Evolutionary conservation across 768 basidiomycete genomes (phyloP).

Genomic region (Strobilomyces dryophilus): DNA sequence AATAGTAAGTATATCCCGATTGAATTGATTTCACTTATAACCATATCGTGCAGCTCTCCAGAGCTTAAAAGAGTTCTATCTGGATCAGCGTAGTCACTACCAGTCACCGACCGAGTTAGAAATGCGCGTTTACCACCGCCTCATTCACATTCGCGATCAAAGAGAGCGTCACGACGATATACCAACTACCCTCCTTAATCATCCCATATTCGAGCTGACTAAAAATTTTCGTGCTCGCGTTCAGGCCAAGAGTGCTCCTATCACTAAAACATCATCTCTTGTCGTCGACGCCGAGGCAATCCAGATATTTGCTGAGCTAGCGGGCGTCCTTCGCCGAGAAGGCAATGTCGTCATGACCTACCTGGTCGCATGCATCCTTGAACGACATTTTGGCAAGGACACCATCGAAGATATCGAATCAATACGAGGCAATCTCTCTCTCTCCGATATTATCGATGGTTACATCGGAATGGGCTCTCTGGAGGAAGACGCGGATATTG

Average conservation of each 20-base stretch:
- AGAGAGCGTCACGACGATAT: constrained; percentile 71
- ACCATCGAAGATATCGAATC: constrained; percentile 72
- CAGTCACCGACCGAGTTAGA: constrained; percentile 85
- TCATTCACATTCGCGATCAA: constrained; percentile 87
- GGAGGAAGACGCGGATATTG: constrained; percentile 23
- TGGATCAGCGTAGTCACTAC: constrained; percentile 68
- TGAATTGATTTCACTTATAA: background rate
- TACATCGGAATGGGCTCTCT: constrained; percentile 29
- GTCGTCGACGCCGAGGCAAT: constrained; percentile 63
- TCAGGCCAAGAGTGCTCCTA: constrained; percentile 74
- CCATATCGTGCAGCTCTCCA: constrained; percentile 65
- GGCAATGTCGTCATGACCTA: constrained; percentile 73
- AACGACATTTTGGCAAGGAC: constrained; percentile 79
- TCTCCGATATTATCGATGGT: constrained; percentile 71
- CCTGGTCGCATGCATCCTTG: constrained; percentile 84
- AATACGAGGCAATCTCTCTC: constrained; percentile 52
- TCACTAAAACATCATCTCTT: constrained; percentile 60
- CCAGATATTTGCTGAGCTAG: constrained; percentile 61
- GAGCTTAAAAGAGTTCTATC: constrained; percentile 90
- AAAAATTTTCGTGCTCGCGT: constrained; percentile 78
- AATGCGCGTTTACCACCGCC: constrained; percentile 92
- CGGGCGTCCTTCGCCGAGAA: constrained; percentile 57
- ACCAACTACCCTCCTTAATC: constrained; percentile 57
- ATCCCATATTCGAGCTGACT: constrained; percentile 79
- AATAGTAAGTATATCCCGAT: constrained; percentile 58